These are phyloP conservation scores for Cornus florida DNA, from an alignment of 148 eudicot species.

Conservation along the genomic window DNA sequence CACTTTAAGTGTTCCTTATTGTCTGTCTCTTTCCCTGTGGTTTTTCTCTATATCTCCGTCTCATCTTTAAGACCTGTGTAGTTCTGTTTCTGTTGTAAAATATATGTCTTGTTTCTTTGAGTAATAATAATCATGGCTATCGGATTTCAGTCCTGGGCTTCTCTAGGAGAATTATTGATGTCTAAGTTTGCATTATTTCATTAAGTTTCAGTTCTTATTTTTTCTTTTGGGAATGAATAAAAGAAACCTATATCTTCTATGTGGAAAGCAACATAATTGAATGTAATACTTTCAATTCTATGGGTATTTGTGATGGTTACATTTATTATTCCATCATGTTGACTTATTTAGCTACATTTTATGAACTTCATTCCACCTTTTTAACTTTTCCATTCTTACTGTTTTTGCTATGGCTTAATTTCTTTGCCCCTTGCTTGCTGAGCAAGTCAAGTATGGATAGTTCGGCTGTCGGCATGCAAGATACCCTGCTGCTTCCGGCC, in stretches of 20 bases:
- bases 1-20: background rate
- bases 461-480: too few relatives aligned
- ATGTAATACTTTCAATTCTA: background rate
- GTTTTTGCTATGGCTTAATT: background rate
- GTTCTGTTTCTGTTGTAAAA: background rate
- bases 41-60: background rate
- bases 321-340: background rate
- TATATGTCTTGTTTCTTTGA: too few relatives aligned
- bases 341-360: background rate
- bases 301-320: background rate
- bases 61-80: background rate
- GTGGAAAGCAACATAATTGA: background rate
- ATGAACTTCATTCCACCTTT: background rate
- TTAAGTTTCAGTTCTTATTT: background rate
- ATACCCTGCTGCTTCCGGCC: too few relatives aligned
- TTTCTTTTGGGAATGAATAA: background rate
- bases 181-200: too few relatives aligned
- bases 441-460: too few relatives aligned
- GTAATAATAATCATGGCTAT: too few relatives aligned
- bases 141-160: too few relatives aligned
- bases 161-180: too few relatives aligned
- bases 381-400: background rate
- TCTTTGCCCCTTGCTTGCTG: background rate
- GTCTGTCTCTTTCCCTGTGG: background rate
- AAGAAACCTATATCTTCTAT: background rate